Evolutionary conservation across 2,329 filamentous ascomycete species (phyloP).

Genomic region (Sclerotinia minor): DNA sequence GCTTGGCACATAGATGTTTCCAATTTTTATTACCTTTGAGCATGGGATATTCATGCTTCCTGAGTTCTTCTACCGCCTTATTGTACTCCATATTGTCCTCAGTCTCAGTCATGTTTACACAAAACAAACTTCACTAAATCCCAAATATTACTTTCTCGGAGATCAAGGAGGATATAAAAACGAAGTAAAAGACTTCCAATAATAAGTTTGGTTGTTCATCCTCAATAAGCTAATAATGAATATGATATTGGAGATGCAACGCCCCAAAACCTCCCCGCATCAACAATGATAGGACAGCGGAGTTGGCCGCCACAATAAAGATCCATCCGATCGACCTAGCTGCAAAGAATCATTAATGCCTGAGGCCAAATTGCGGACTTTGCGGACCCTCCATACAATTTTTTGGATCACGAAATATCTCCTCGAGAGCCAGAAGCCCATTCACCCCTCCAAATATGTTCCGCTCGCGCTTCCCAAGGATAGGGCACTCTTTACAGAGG

Average conservation of each 20-base stretch:
- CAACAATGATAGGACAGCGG: constrained; percentile 13
- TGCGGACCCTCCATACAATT: constrained; percentile 21
- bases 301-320: constrained; percentile 16
- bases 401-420: constrained; percentile 24
- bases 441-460: constrained; percentile 34
- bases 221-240: not conserved
- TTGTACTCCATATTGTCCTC: constrained; percentile 51
- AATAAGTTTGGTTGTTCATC: constrained; percentile 29
- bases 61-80: constrained; percentile 56
- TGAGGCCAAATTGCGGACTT: constrained; percentile 12
- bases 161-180: constrained; percentile 26
- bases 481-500: constrained; percentile 28
- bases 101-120: constrained; percentile 32
- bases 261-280: constrained; percentile 2
- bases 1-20: not conserved
- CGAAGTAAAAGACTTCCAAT: constrained; percentile 18
- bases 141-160: not conserved
- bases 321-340: not conserved
- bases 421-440: constrained; percentile 15
- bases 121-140: not conserved
- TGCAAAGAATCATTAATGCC: not conserved
- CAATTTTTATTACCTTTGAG: constrained; percentile 54
- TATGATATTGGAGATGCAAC: constrained; percentile 8
- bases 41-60: constrained; percentile 67
- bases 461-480: constrained; percentile 39